Conservation (phyloP, 106 monocot species). For the Dendrobium catenatum region DNA sequence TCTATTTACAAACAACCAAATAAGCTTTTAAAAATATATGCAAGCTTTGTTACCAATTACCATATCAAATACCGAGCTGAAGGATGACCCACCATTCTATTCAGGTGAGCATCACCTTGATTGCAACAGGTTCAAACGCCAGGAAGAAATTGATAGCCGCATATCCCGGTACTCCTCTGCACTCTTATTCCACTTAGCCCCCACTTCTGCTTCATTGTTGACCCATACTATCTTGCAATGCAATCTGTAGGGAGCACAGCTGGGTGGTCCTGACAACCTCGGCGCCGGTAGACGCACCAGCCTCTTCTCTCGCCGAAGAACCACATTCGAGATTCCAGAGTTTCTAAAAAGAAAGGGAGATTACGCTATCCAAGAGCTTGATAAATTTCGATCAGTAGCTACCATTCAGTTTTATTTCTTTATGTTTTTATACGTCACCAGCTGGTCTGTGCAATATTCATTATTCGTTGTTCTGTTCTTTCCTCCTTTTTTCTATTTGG, state of each 20-base stretch:
- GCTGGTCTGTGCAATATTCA: background rate
- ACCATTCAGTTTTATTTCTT: background rate
- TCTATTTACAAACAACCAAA: no score
- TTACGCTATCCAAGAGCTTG: slow-evolving; percentile 62
- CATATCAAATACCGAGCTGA: background rate
- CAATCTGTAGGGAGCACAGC: slow-evolving; percentile 40
- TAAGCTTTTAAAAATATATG: background rate
- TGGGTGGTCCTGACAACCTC: slow-evolving; percentile 25
- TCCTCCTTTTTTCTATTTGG: background rate
- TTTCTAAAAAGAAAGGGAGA: slow-evolving; percentile 72
- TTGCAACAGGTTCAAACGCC: slow-evolving; percentile 88
- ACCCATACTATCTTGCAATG: background rate
- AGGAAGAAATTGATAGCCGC: slow-evolving; percentile 58
- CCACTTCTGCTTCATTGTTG: background rate
- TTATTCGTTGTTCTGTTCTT: background rate
- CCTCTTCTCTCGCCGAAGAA: slow-evolving; percentile 42
- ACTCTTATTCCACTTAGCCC: no score
- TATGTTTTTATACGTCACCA: background rate
- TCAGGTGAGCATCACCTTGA: slow-evolving; percentile 90
- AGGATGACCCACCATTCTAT: background rate
- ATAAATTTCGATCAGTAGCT: background rate
- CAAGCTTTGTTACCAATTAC: background rate
- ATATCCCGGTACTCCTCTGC: slow-evolving; percentile 33
- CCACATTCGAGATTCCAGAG: slow-evolving; percentile 63
- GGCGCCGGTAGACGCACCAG: slow-evolving; percentile 33